Percentiles rank a stretch among this genome's conserved stretches.
Evolutionary conservation across 2,329 filamentous ascomycete genomes (phyloP).

Genomic region (Rachicladosporium sp.): DNA sequence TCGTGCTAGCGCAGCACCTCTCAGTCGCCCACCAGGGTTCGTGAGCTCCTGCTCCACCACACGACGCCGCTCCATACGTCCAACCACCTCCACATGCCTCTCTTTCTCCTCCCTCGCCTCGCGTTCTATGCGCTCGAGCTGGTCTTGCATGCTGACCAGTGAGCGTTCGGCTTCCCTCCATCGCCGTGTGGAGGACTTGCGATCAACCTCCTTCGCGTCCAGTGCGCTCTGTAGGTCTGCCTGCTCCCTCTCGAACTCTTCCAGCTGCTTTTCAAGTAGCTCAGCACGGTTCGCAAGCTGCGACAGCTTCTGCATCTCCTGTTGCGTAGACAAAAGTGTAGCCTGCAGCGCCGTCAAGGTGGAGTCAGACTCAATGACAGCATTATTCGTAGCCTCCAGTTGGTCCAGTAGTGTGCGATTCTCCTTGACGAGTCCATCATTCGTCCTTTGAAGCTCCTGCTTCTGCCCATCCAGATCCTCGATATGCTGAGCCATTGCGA

Average conservation of each 20-base stretch:
- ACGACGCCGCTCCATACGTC: slow-evolving; percentile 71
- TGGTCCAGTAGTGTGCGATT: slow-evolving; percentile 72
- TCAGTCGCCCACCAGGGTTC: slow-evolving; percentile 65
- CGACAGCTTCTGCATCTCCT: slow-evolving; percentile 63
- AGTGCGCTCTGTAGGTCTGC: slow-evolving; percentile 57
- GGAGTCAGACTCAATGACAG: slow-evolving; percentile 66
- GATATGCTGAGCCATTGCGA: slow-evolving; percentile 59
- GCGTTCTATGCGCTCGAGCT: slow-evolving; percentile 77
- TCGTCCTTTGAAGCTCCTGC: slow-evolving; percentile 55
- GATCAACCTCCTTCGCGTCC: slow-evolving; percentile 56
- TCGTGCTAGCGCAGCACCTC: slow-evolving; percentile 63
- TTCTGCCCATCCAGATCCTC: slow-evolving; percentile 65
- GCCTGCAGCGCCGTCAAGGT: slow-evolving; percentile 67
- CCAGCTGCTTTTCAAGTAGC: slow-evolving; percentile 68
- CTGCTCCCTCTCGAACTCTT: slow-evolving; percentile 71
- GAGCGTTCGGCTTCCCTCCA: slow-evolving; percentile 78
- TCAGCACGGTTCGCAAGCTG: slow-evolving; percentile 61
- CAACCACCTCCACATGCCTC: slow-evolving; percentile 67
- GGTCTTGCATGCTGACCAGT: slow-evolving; percentile 67
- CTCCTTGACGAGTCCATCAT: slow-evolving; percentile 67
- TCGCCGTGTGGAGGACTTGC: slow-evolving; percentile 63
- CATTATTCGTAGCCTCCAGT: slow-evolving; percentile 69
- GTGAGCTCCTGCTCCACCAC: slow-evolving; percentile 72
- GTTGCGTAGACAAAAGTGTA: slow-evolving; percentile 64
- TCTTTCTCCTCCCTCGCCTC: slow-evolving; percentile 71